These are phyloP conservation scores for Henckelia pumila DNA, from an alignment of 257 asterid species.

Conservation along the genomic window DNA sequence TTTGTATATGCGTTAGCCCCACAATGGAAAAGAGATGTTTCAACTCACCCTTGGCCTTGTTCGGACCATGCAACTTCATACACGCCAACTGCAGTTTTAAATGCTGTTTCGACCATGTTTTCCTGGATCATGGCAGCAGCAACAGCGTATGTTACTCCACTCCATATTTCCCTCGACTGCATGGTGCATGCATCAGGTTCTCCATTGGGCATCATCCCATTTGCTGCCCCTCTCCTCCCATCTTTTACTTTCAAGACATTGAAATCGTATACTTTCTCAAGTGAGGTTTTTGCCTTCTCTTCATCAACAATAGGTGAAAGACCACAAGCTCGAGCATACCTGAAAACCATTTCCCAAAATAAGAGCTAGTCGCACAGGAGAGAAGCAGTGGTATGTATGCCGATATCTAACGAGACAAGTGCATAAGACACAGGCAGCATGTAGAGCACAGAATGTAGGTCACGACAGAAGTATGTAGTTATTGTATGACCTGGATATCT, in stretches of 20 bases:
- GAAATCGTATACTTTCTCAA: slow-evolving; percentile 68
- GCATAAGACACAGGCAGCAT: neutral
- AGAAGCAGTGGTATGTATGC: neutral
- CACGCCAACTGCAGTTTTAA: slow-evolving; percentile 80
- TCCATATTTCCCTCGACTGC: slow-evolving; percentile 98
- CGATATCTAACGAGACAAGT: neutral
- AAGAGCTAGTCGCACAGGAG: neutral
- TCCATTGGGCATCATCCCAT: slow-evolving; percentile 93
- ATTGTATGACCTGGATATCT: neutral
- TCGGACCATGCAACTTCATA: slow-evolving; percentile 80
- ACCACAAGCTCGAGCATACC: slow-evolving; percentile 97
- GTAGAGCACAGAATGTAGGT: neutral
- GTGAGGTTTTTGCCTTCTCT: slow-evolving; percentile 69
- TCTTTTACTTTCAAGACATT: slow-evolving; percentile 77
- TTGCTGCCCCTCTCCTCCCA: slow-evolving; percentile 82
- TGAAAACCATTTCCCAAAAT: slow-evolving; percentile 27
- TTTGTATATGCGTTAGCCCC: neutral
- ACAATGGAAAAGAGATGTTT: neutral
- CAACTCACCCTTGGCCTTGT: slow-evolving; percentile 76
- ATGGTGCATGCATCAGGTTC: slow-evolving; percentile 63
- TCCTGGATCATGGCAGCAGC: slow-evolving; percentile 96
- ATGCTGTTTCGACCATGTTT: slow-evolving; percentile 73
- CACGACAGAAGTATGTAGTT: neutral
- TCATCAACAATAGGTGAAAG: slow-evolving; percentile 79
- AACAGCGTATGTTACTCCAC: slow-evolving; percentile 87